Evolutionary conservation across 2,329 filamentous ascomycete species (phyloP), one percentile per base, ranked within the genome.

Genomic region (Diaporthe citrichinensis): DNA sequence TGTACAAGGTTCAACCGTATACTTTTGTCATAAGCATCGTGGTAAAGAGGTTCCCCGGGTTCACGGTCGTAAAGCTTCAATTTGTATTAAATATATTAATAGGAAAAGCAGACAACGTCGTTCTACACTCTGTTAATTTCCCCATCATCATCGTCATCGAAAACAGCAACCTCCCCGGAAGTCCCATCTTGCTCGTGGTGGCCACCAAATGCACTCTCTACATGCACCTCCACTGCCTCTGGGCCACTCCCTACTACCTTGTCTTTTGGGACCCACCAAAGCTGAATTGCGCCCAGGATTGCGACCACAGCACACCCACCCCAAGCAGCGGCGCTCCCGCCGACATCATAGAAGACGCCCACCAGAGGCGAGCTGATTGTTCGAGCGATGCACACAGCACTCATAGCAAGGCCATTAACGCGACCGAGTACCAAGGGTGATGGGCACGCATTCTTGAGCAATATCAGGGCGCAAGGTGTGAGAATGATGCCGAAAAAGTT

Each of bases 351-450:
- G 6, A 95, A 86, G 44, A 92, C 87, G 2, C 93, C 93, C 3
- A 92, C 91, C 39, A 94, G 83, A 0, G 93, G 93, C 31, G 92
- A 93, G 1, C 92, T 92, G 53, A 94, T 81, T 0, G 92, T 94
- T n/a, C 93, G 88, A 75, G 92, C 92, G 6, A 91, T 90, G 28
- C 93, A 94, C n/a, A 92, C 93, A 2, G 91, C 92, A 3, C 91
- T 93, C 76, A 94, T 94, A 65, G 93, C 92, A 12, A 94, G 84
- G 0, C 93, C 93, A 77, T 95, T 95, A 82, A 95, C 93, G 79
- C 90, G 92, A 1, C 93, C 93, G 23, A 95, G 86, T 7, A 91
- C 88, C 1, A 87, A 88, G 4, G 90, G 86, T 6, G 90, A 88
- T 0, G 92, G 92, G 5, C 91, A 90, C 1, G 93, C 92, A 84